Evolutionary conservation across 2,329 filamentous ascomycete species (phyloP), one percentile per base, ranked within the genome.

Genomic region (Dactylonectria macrodidyma): DNA sequence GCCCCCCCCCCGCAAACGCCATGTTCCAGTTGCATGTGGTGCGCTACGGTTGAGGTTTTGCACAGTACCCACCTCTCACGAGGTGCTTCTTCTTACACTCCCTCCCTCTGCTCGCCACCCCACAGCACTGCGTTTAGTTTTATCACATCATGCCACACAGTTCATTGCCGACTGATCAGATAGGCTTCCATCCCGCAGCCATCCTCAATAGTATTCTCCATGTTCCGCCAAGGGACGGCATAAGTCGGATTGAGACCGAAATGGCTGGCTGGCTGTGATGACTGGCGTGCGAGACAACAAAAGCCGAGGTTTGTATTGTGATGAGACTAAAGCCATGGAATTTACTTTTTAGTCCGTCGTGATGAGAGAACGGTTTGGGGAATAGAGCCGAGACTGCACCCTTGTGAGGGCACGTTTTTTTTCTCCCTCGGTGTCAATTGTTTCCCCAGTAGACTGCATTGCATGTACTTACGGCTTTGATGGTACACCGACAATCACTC

Each of bases 11-110:
- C 61, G 54, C 47, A 33, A 63, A 63, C 61, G 26, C 57, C 51
- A 66, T 61, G 63, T 61, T 66, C 58, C 64, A 66, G 30, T 34
- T 34, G 47, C 59, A 66, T 52, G 59, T 66, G 52, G 36, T 54
- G 52, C 58, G 26, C 58, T 54, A 58, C 58, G 41, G 3, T 8
- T 44, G 14, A 14, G 26, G 26, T 4, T 30, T 30, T 30, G 26
- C 7, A 46, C 38, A 33, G 36, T 61, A 54, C 9, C n/a, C 14
- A n/a, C 41, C n/a, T 7, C 41, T 44, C 41, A 44, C 41, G 26
- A 30, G 26, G 26, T 7, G 26, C 26, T 30, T 30, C 26, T 4
- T 30, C 26, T 30, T 30, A 30, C 26, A 30, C 26, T 30, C 26
- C 26, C n/a, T 38, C 36, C 3, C 5, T 44, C 41, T 8, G 4